Percentiles rank a stretch among this genome's conserved stretches.
Evolutionary conservation across 371 early-diverging fungal species (phyloP).

Genomic region (Zopfochytrium polystomum): DNA sequence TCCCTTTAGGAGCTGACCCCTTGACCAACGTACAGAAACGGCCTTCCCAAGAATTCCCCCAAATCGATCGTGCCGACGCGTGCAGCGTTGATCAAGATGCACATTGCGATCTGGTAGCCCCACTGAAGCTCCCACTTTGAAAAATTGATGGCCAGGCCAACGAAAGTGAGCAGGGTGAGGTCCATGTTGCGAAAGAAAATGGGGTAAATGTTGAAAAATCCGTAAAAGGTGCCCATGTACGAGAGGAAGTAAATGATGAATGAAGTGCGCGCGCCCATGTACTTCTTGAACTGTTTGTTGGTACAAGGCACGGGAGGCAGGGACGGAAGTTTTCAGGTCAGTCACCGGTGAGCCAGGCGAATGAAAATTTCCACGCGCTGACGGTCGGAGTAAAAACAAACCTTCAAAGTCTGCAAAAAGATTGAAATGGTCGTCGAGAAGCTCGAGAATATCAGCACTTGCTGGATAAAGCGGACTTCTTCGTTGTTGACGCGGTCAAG

Average conservation of each 20-base stretch:
- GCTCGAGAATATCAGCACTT: constrained; percentile 15
- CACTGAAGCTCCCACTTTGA: constrained; percentile 2
- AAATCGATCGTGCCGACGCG: too few relatives aligned
- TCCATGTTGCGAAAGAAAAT: constrained; percentile 17
- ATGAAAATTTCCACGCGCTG: too few relatives aligned
- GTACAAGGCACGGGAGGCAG: too few relatives aligned
- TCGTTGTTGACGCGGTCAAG: constrained; percentile 16
- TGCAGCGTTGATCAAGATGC: not conserved
- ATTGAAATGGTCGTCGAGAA: constrained; percentile 30
- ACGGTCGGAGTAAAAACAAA: too few relatives aligned
- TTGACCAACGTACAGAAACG: too few relatives aligned
- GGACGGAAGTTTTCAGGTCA: too few relatives aligned
- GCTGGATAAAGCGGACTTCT: constrained; percentile 15
- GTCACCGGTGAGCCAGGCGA: too few relatives aligned
- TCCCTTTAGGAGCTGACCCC: too few relatives aligned
- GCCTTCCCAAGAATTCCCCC: too few relatives aligned
- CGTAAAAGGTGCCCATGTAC: constrained; percentile 24
- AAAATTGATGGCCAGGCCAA: constrained; percentile 27
- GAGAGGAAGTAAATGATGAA: constrained; percentile 24
- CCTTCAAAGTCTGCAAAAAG: constrained; percentile 29
- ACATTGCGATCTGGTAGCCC: constrained; percentile 9
- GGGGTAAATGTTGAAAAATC: constrained; percentile 8
- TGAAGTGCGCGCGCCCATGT: constrained; percentile 25
- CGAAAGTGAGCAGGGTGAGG: constrained; percentile 19
- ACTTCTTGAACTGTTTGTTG: constrained; percentile 23